A percentile compares a stretch with the other conserved stretches of the same genome.
These are phyloP conservation scores for Podaxis sp. DNA, from an alignment of 768 basidiomycete species.

Conservation along the genomic window DNA sequence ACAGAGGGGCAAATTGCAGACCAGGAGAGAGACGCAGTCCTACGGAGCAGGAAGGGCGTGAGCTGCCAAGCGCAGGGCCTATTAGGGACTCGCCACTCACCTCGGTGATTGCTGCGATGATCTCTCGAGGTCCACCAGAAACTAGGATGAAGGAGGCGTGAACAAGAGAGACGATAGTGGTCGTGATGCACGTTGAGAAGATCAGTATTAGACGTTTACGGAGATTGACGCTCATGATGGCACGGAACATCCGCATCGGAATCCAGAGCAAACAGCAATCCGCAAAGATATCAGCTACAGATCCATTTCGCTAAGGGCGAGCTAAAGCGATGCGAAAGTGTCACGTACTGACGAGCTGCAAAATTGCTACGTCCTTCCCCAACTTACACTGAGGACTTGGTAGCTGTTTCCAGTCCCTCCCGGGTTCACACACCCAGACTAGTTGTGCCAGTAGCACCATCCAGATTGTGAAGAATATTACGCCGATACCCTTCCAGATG, in stretches of 20 bases:
- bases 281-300: slow-evolving; percentile 45
- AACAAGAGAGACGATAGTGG: slow-evolving; percentile 45
- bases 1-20: slow-evolving; percentile 42
- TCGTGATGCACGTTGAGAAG: slow-evolving; percentile 53
- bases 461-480: slow-evolving; percentile 28
- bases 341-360: slow-evolving; percentile 17
- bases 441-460: slow-evolving; percentile 42
- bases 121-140: slow-evolving; percentile 28
- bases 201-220: slow-evolving; percentile 45
- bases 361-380: slow-evolving; percentile 14
- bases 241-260: slow-evolving; percentile 45
- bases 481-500: slow-evolving; percentile 24
- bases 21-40: slow-evolving; percentile 36
- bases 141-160: slow-evolving; percentile 43
- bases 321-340: not conserved
- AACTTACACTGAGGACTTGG: slow-evolving; percentile 16
- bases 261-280: slow-evolving; percentile 46
- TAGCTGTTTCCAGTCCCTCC: slow-evolving; percentile 11
- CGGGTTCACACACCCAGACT: slow-evolving; percentile 42
- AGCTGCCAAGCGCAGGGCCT: not conserved
- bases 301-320: not conserved
- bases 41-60: slow-evolving; percentile 10
- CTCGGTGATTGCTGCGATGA: slow-evolving; percentile 45
- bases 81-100: slow-evolving; percentile 19
- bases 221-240: slow-evolving; percentile 36